A percentile compares a stretch with the other conserved stretches of the same genome.
Evolutionary conservation across 768 basidiomycete species (phyloP).

Genomic region (Rossbeevera mucosa): DNA sequence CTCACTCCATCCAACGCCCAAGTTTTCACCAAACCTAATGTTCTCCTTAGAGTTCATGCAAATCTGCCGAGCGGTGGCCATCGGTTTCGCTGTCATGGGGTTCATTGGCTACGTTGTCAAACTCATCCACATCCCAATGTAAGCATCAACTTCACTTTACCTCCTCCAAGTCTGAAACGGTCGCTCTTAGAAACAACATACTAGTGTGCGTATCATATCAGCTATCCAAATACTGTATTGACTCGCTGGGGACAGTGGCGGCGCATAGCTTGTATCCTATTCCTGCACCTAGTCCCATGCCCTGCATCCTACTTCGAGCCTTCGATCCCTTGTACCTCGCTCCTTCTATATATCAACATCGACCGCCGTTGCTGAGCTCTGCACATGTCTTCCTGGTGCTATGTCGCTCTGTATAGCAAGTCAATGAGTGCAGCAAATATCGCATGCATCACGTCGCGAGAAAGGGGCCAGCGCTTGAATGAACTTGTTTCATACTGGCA

Average conservation of each 20-base stretch:
- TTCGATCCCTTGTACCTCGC: constrained; percentile 17
- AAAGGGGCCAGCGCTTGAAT: background rate
- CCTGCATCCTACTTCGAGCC: constrained; percentile 11
- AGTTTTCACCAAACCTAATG: background rate
- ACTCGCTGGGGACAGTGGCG: constrained; percentile 50
- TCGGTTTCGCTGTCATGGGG: constrained; percentile 98
- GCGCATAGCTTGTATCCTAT: constrained; percentile 48
- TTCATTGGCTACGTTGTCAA: constrained; percentile 99
- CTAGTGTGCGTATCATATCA: constrained; percentile 71
- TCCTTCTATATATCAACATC: constrained; percentile 13
- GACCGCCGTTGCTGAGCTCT: constrained; percentile 1
- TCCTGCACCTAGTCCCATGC: constrained; percentile 7
- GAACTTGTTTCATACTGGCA: constrained; percentile 10
- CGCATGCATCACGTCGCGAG: constrained; percentile 2
- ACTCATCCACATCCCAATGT: constrained; percentile 98
- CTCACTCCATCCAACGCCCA: background rate
- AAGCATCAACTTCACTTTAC: constrained; percentile 34
- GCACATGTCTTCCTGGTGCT: background rate
- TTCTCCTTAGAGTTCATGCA: constrained; percentile 75
- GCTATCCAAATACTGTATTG: constrained; percentile 21
- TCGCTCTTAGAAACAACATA: constrained; percentile 78
- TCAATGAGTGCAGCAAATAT: constrained; percentile 1
- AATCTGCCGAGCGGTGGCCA: constrained; percentile 93
- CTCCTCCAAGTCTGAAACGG: constrained; percentile 14
- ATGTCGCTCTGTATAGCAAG: background rate